Evolutionary conservation across 768 basidiomycete species (phyloP), one percentile per base, ranked within the genome.

Genomic region (Pleurotus sapidus): DNA sequence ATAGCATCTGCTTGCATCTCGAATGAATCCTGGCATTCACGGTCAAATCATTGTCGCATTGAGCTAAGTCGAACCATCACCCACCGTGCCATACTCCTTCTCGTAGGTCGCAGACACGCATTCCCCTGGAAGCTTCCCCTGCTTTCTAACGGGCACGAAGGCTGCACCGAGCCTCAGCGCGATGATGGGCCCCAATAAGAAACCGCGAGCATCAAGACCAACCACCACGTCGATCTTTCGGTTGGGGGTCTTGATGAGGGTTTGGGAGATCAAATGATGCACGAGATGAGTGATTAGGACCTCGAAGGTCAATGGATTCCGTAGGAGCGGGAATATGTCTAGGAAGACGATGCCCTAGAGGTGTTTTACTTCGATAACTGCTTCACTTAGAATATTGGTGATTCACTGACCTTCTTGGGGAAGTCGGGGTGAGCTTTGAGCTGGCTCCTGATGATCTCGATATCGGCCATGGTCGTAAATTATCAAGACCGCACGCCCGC

Each of bases 101-200:
- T 87, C 84, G 63, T 94, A 99, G 18, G 79, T 80, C 2, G 84
- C 88, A 30, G 79, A 77, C 46, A 87, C 80, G 68, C 88, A 90
- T 63, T 84, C 67, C 46, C 97, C 97, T 5, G 97, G 97, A n/a
- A 99, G 80, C 71, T 98, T 99, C 4, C 95, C 95, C 59, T 77
- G 76, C 75, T 99, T 99, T 59, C 97, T 82, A 34, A 98, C 95
- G 2, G 97, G 95, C 3, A 97, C 94, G 63, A 99, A 99, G 9
- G 93, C 92, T 1, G 95, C 95, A 24, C 93, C 92, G 24, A 99
- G 76, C 57, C 96, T 80, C 65, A 93, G 73, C 4, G 97, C 97
- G 64, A 99, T 84, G 62, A 94, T 83, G 1, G 97, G 97, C 1
- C 95, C 97, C 8, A 99, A 72, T 50, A 99, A 81, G 77, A 99